phyloP scores from a whole-genome alignment of 345 rosid genomes.

The Gossypium anomalum region DNA sequence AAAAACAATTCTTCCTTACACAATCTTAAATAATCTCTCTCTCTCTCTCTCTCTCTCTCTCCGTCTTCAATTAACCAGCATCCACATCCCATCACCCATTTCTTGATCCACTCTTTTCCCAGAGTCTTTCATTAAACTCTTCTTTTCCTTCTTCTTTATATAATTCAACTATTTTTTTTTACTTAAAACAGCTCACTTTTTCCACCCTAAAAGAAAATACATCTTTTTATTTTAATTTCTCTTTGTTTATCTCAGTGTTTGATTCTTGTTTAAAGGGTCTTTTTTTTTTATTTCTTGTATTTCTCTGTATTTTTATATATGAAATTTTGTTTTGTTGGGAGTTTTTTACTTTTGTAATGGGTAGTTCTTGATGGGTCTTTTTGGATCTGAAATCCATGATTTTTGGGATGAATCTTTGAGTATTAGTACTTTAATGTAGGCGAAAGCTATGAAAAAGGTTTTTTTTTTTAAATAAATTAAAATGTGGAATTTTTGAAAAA shows the following conservation, averaged over 20 bases:
- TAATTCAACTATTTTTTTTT: conserved; percentile 12
- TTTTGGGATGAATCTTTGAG: conserved; percentile 17
- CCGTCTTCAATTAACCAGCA: background rate
- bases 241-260: conserved; percentile 17
- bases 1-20: background rate
- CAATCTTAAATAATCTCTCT: background rate
- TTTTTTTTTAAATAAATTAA: background rate
- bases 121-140: conserved; percentile 12
- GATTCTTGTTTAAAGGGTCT: conserved; percentile 14
- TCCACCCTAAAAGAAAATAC: background rate
- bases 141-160: background rate
- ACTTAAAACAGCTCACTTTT: conserved; percentile 13
- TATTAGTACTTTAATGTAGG: background rate
- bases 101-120: conserved; percentile 19
- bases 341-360: conserved; percentile 21
- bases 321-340: conserved; percentile 10
- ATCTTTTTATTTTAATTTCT: background rate
- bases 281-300: background rate
- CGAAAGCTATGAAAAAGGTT: conserved; percentile 13
- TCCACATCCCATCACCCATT: conserved; percentile 21
- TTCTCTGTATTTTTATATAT: background rate
- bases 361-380: conserved; percentile 28
- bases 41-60: background rate
- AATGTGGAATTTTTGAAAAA: background rate
- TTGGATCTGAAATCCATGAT: conserved; percentile 34